phyloP scores from a whole-genome alignment of 1,284 basidiomycete genomes.

The Cystobasidium pallidum region DNA sequence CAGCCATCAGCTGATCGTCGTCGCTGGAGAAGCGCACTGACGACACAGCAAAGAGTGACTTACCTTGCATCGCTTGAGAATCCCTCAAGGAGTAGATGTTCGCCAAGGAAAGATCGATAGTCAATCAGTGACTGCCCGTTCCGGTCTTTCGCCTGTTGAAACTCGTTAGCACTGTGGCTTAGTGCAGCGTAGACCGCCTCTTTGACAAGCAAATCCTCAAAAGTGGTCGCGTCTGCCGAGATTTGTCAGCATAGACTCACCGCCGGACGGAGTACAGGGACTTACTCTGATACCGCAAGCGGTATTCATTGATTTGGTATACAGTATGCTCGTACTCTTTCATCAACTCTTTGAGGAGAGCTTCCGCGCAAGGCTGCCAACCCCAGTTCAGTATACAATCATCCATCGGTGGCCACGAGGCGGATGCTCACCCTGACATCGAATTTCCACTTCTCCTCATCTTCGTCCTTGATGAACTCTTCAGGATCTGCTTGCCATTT shows the following conservation, averaged over 20 bases:
- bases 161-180: constrained; percentile 46
- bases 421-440: constrained; percentile 48
- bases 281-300: constrained; percentile 11
- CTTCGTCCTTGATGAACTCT: constrained; percentile 53
- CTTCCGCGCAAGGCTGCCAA: constrained; percentile 48
- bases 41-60: neutral
- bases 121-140: constrained; percentile 23
- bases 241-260: too few species aligned
- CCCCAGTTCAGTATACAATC: neutral
- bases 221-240: constrained; percentile 43
- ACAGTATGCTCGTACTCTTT: constrained; percentile 45
- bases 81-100: constrained; percentile 46
- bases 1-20: too few species aligned
- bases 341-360: constrained; percentile 47
- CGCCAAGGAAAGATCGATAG: constrained; percentile 47
- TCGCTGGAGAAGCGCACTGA: too few species aligned
- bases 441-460: constrained; percentile 51
- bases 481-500: constrained; percentile 52
- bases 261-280: too few species aligned
- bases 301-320: constrained; percentile 8
- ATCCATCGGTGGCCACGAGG: neutral
- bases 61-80: constrained; percentile 46
- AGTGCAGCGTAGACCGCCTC: constrained; percentile 52
- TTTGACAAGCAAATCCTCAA: constrained; percentile 48
- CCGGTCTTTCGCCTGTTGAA: constrained; percentile 16